A percentile compares a stretch with the other conserved stretches of the same genome.
Evolutionary conservation across 495 filamentous ascomycete species (phyloP).

Genomic region (Talaromyces stipitatus): DNA sequence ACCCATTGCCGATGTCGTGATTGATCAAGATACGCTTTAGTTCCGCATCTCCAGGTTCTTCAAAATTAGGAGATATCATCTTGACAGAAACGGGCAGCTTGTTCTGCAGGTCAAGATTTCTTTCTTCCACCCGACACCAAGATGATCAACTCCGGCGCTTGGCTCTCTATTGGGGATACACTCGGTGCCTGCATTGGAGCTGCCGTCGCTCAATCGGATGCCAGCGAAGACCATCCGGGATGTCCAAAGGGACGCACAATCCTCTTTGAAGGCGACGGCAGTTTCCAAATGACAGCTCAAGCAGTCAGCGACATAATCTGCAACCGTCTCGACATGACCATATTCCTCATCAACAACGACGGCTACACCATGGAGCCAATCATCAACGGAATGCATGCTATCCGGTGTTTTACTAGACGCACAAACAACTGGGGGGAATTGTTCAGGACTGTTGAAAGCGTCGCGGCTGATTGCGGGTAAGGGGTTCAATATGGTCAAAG

Average conservation of each 20-base stretch:
- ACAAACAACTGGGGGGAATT: not conserved
- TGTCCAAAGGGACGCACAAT: slow-evolving; percentile 34
- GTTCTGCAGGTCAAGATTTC: slow-evolving; percentile 23
- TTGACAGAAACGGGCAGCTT: slow-evolving; percentile 34
- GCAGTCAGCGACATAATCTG: slow-evolving; percentile 72
- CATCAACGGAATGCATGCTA: slow-evolving; percentile 54
- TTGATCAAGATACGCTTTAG: not conserved
- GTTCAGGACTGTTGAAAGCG: not conserved
- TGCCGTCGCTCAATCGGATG: slow-evolving; percentile 36
- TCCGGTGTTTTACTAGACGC: not conserved
- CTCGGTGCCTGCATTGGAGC: slow-evolving; percentile 42
- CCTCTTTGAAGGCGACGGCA: slow-evolving; percentile 75
- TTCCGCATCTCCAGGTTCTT: slow-evolving; percentile 10
- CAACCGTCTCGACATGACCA: slow-evolving; percentile 57
- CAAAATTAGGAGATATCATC: slow-evolving; percentile 29
- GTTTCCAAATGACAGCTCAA: slow-evolving; percentile 70
- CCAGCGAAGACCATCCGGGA: slow-evolving; percentile 1
- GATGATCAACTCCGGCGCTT: slow-evolving; percentile 30
- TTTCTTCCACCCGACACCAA: slow-evolving; percentile 20
- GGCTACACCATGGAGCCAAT: slow-evolving; percentile 70
- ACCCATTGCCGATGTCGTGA: not conserved
- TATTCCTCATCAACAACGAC: slow-evolving; percentile 71
- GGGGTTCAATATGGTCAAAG: not conserved
- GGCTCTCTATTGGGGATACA: slow-evolving; percentile 40
- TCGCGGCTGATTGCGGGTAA: not conserved